Evolutionary conservation across 345 rosid species (phyloP).

Genomic region (Bruguiera gymnorhiza): DNA sequence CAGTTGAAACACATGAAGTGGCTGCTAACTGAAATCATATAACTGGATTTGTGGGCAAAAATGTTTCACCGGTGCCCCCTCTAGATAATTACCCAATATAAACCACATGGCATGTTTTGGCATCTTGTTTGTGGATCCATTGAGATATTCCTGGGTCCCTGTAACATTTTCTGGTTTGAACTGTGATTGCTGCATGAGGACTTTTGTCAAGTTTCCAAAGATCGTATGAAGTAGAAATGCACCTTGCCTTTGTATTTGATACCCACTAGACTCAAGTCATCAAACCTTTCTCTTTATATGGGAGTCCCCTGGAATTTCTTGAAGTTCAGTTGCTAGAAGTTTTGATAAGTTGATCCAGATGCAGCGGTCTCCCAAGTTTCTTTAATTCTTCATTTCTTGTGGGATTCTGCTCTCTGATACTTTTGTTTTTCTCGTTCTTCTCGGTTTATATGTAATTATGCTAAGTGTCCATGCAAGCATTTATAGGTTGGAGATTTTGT

Average conservation of each 20-base stretch:
- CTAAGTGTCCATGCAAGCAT: neutral
- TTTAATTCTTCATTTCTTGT: neutral
- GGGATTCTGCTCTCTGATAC: no score
- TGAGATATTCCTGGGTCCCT: neutral
- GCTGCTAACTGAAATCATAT: neutral
- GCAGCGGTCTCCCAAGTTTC: neutral
- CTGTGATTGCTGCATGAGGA: neutral
- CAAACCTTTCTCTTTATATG: neutral
- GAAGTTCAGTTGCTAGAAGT: neutral
- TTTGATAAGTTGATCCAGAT: neutral
- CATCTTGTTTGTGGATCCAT: neutral
- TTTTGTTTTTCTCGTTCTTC: neutral
- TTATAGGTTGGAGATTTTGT: neutral
- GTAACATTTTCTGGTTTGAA: neutral
- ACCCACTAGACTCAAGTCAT: neutral
- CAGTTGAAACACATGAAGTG: neutral
- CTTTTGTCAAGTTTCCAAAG: neutral
- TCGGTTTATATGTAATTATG: neutral
- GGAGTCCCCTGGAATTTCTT: neutral
- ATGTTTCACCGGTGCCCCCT: neutral
- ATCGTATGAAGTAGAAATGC: neutral
- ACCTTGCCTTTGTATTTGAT: slow-evolving; percentile 4
- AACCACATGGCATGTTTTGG: neutral
- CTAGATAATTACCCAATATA: neutral
- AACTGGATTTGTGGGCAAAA: neutral